These are phyloP conservation scores for Fusarium sp. DNA, from an alignment of 2,329 filamentous ascomycete genomes.

Conservation along the genomic window DNA sequence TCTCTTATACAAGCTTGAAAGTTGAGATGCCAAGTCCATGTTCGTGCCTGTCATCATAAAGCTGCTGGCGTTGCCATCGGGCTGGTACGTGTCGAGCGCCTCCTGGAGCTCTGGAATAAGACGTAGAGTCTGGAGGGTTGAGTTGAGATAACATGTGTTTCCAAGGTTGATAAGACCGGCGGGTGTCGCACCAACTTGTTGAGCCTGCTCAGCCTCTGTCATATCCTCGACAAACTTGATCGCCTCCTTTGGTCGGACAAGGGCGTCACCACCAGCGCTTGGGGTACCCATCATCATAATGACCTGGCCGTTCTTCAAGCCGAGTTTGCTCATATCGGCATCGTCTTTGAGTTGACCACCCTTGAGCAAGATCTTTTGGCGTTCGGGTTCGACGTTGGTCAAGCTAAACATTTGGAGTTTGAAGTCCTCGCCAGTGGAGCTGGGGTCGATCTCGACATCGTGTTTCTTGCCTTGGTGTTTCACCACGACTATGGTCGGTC, in stretches of 20 bases:
- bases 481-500: constrained; percentile 74
- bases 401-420: constrained; percentile 96
- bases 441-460: constrained; percentile 89
- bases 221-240: constrained; percentile 96
- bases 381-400: constrained; percentile 93
- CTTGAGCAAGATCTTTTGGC: constrained; percentile 96
- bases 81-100: constrained; percentile 71
- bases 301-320: constrained; percentile 84
- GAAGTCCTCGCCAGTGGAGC: constrained; percentile 88
- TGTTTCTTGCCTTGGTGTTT: constrained; percentile 97
- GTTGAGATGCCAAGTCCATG: constrained; percentile 77
- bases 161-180: constrained; percentile 91
- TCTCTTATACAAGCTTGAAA: constrained; percentile 85
- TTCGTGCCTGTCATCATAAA: constrained; percentile 48
- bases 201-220: constrained; percentile 91
- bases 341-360: constrained; percentile 96
- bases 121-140: constrained; percentile 90
- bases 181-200: constrained; percentile 83
- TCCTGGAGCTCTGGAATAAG: constrained; percentile 91
- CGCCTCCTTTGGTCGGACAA: constrained; percentile 80
- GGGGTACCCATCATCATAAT: constrained; percentile 99
- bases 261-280: constrained; percentile 68
- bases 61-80: constrained; percentile 56
- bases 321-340: constrained; percentile 83
- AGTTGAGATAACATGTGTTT: constrained; percentile 99